Conservation (phyloP, 2,329 filamentous ascomycete genomes). For the Sclerotiophoma versabilis region DNA sequence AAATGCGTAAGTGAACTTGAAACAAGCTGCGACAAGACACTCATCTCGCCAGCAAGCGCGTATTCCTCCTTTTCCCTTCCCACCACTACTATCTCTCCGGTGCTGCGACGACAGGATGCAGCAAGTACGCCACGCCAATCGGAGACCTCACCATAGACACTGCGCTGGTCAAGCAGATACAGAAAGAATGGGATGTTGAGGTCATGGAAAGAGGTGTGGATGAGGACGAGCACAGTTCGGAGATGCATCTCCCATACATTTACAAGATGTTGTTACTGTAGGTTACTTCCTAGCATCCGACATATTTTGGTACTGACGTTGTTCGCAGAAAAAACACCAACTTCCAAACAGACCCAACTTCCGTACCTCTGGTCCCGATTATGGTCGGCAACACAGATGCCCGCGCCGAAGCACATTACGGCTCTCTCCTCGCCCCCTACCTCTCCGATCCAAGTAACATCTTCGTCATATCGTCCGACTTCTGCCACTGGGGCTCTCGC, state of each 20-base stretch:
- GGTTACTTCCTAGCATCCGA: not conserved
- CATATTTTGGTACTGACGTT: not conserved
- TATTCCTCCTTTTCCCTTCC: conserved; percentile 92
- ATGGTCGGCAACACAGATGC: conserved; percentile 79
- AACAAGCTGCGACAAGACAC: no score
- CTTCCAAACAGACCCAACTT: conserved; percentile 55
- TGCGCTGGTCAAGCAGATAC: conserved; percentile 58
- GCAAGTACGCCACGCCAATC: conserved; percentile 75
- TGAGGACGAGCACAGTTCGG: conserved; percentile 86
- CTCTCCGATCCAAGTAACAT: conserved; percentile 76
- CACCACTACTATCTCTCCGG: conserved; percentile 83
- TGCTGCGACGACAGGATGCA: conserved; percentile 77
- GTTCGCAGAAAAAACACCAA: conserved; percentile 38
- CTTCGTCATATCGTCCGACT: conserved; percentile 93
- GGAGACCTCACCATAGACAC: conserved; percentile 73
- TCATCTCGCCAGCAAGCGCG: conserved; percentile 80
- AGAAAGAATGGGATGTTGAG: conserved; percentile 37
- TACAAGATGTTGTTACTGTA: conserved; percentile 74
- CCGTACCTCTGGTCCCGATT: conserved; percentile 82
- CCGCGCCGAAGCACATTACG: conserved; percentile 71
- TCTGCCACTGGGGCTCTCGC: conserved; percentile 91
- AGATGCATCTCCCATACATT: conserved; percentile 96
- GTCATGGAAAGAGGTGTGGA: conserved; percentile 72
- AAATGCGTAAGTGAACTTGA: conserved; percentile 69
- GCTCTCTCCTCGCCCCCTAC: conserved; percentile 76